These are phyloP conservation scores for Cubamyces lactineus DNA, from an alignment of 768 basidiomycete species.

Conservation along the genomic window DNA sequence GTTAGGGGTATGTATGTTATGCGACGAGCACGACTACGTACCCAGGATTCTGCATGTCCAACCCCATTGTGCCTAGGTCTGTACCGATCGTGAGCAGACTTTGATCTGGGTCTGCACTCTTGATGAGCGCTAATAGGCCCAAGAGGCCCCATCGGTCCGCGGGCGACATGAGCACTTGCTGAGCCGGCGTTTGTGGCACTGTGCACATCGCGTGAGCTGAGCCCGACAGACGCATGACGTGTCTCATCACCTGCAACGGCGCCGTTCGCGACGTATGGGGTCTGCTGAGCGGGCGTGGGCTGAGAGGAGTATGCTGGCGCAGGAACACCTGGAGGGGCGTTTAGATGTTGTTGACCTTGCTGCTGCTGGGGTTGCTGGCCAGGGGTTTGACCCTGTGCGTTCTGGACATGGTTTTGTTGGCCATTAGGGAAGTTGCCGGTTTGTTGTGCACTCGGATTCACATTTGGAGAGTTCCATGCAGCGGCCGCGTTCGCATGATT, in stretches of 20 bases:
- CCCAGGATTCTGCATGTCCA: conserved; percentile 87
- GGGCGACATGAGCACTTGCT: conserved; percentile 89
- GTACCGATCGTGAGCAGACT: conserved; percentile 85
- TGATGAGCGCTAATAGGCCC: conserved; percentile 84
- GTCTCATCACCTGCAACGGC: conserved; percentile 35
- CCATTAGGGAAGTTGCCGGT: conserved; percentile 46
- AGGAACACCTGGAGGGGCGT: conserved; percentile 54
- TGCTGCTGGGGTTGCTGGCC: conserved; percentile 39
- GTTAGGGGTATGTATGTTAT: neutral
- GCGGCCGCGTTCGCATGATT: conserved; percentile 37
- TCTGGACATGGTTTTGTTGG: conserved; percentile 36
- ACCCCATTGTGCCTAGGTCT: conserved; percentile 88
- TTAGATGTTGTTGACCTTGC: conserved; percentile 50
- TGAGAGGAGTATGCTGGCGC: conserved; percentile 43
- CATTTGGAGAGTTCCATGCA: conserved; percentile 66
- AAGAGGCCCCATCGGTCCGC: conserved; percentile 95
- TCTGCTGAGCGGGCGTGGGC: conserved; percentile 36
- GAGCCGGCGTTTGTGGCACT: conserved; percentile 82
- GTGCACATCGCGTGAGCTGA: conserved; percentile 47
- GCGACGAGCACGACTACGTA: conserved; percentile 35
- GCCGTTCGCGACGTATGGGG: conserved; percentile 36
- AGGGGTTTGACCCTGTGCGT: conserved; percentile 25
- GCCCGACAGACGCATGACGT: conserved; percentile 37
- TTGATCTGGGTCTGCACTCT: conserved; percentile 83
- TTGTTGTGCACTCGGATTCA: conserved; percentile 42